Base-by-base conservation (phyloP, 1,284 basidiomycete genomes). In the Sparassis latifolia region DNA sequence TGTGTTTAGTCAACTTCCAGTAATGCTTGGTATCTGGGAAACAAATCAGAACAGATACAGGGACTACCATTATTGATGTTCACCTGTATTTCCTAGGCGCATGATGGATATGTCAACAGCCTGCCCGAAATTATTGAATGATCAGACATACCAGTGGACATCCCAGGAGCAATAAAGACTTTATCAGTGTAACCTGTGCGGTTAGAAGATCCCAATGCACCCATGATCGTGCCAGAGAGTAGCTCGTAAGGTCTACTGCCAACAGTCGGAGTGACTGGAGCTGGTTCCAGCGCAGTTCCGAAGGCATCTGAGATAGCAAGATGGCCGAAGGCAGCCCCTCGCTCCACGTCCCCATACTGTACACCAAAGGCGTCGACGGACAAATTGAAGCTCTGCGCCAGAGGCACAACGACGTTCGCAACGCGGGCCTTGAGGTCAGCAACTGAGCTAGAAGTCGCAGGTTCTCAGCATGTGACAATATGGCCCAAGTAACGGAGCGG, bases 291-390 rank as follows among this genome's bases (percentile, higher is more conserved):
- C 32, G 69, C 70, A 2, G 66, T 68, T 9, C 68, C 67, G 49
- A 68, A 75, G 6, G 74, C 70, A 50, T 77, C 70, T 9, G 65
- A 62, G 27, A 76, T 66, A 3, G 70, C 56, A 42, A 66, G 55
- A 31, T 55, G 48, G 1, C 66, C 66, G 20, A 53, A 61, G 3
- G 57, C 51, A 29, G 55, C 42, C 2, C 40, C 51, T n/a, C 30
- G 48, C 40, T 50, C 52, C 3, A 52, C n/a, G 35, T 58, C 56
- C 7, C 55, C 61, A 10, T 66, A 47, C 7, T 52, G 53, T 9
- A 53, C 43, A 0, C 65, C 80, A 55, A 84, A 83, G 1, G 80
- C 76, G 37, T 65, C 71, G 48, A 81, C 72, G 1, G 77, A 74
- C 40, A 88, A 68, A 48, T 82, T 79, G 58, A 76, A 65, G 29